phyloP scores from a whole-genome alignment of 495 filamentous ascomycete species.

The Aspergillus sclerotiicarbonarius region DNA sequence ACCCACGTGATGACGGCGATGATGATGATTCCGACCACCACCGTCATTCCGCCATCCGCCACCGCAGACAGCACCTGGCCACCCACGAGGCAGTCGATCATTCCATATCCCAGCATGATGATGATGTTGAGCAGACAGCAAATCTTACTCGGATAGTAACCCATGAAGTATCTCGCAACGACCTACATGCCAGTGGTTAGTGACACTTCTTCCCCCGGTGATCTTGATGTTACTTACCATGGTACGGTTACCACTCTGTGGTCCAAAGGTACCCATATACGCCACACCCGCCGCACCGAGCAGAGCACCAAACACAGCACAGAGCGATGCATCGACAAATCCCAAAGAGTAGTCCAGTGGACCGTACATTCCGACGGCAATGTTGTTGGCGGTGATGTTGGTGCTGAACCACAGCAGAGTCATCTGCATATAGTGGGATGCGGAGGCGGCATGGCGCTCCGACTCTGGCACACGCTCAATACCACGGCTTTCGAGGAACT shows the following conservation, averaged over 20 bases:
- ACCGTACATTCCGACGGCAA: slow-evolving; percentile 16
- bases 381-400: slow-evolving; percentile 14
- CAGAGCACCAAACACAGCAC: slow-evolving; percentile 8
- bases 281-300: slow-evolving; percentile 11
- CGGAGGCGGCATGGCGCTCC: slow-evolving; percentile 1
- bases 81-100: slow-evolving; percentile 54
- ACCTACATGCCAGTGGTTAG: slow-evolving; percentile 59
- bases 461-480: slow-evolving; percentile 9
- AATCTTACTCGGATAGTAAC: slow-evolving; percentile 68
- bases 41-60: slow-evolving; percentile 4
- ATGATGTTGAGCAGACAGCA: slow-evolving; percentile 64
- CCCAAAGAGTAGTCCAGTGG: slow-evolving; percentile 7
- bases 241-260: slow-evolving; percentile 14
- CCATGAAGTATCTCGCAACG: slow-evolving; percentile 65
- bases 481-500: slow-evolving; percentile 5
- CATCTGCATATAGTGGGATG: slow-evolving; percentile 1
- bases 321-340: slow-evolving; percentile 9
- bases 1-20: slow-evolving; percentile 14
- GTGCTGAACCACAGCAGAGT: slow-evolving; percentile 14
- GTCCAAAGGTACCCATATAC: slow-evolving; percentile 17
- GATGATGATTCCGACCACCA: slow-evolving; percentile 15
- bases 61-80: slow-evolving; percentile 37
- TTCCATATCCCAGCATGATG: slow-evolving; percentile 62
- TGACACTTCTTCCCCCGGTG: slow-evolving; percentile 62
- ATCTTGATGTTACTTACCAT: slow-evolving; percentile 44